Evolutionary conservation across 2,329 filamentous ascomycete genomes (phyloP).

Genomic region (Neurospora sp.): DNA sequence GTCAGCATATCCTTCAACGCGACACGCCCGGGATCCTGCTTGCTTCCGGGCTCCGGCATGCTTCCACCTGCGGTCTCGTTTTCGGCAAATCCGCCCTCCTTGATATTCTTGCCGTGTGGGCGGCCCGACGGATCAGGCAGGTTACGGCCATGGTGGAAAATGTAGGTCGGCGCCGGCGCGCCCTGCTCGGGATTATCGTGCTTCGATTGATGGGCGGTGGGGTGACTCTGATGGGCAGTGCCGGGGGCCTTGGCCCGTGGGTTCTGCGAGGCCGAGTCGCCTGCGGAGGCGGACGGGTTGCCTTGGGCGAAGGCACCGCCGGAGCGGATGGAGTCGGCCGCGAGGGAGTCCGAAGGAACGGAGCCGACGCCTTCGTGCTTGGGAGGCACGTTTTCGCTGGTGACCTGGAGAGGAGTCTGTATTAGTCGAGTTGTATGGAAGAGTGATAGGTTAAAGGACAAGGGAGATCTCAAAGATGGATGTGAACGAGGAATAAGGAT

Average conservation of each 20-base stretch:
- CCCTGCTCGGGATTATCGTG: constrained; percentile 12
- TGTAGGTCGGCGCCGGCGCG: constrained; percentile 17
- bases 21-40: constrained; percentile 14
- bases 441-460: not conserved
- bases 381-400: constrained; percentile 34
- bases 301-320: constrained; percentile 48
- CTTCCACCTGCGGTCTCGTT: constrained; percentile 14
- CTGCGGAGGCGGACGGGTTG: constrained; percentile 39
- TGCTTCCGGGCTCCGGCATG: constrained; percentile 19
- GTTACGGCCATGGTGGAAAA: constrained; percentile 4
- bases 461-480: not conserved
- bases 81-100: constrained; percentile 17
- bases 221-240: not conserved
- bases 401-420: constrained; percentile 28
- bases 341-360: constrained; percentile 61
- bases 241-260: not conserved
- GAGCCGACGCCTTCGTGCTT: constrained; percentile 54
- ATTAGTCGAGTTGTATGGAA: not conserved
- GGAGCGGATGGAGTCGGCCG: constrained; percentile 56
- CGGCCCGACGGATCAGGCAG: constrained; percentile 8
- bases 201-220: not conserved
- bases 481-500: not conserved
- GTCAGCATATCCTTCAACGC: constrained; percentile 6
- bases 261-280: not conserved
- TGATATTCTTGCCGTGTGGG: constrained; percentile 20